These are phyloP conservation scores for Cubamyces sp. DNA, from an alignment of 768 basidiomycete species.

Conservation along the genomic window DNA sequence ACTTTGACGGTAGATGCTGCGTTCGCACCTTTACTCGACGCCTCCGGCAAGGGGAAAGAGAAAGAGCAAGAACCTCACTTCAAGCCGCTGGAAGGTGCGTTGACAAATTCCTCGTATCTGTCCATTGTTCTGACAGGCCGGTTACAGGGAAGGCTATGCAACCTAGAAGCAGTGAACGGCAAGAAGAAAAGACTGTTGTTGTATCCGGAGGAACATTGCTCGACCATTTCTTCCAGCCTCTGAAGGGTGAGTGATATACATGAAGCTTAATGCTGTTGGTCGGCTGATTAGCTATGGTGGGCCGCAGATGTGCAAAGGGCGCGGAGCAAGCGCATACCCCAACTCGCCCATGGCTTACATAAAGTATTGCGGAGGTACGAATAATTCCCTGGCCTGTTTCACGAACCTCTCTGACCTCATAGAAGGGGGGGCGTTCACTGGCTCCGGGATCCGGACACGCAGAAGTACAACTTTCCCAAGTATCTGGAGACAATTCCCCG, in stretches of 20 bases:
- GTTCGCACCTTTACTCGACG: neutral
- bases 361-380: slow-evolving; percentile 77
- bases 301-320: slow-evolving; percentile 48
- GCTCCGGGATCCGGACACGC: slow-evolving; percentile 83
- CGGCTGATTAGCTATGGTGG: neutral
- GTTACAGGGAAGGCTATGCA: no score
- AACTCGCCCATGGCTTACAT: slow-evolving; percentile 66
- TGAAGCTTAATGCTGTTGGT: neutral
- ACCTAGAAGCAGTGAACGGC: no score
- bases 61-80: neutral
- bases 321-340: slow-evolving; percentile 55
- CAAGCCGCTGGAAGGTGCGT: neutral
- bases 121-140: no score
- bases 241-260: neutral
- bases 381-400: neutral
- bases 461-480: slow-evolving; percentile 83
- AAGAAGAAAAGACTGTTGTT: neutral
- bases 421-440: slow-evolving; percentile 85
- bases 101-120: no score
- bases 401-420: neutral
- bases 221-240: slow-evolving; percentile 1
- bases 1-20: neutral
- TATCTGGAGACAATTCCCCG: slow-evolving; percentile 74
- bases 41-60: neutral
- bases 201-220: neutral